Evolutionary conservation across 164 flowering plant species (phyloP).

Genomic region (grape (Vitis vinifera)): DNA sequence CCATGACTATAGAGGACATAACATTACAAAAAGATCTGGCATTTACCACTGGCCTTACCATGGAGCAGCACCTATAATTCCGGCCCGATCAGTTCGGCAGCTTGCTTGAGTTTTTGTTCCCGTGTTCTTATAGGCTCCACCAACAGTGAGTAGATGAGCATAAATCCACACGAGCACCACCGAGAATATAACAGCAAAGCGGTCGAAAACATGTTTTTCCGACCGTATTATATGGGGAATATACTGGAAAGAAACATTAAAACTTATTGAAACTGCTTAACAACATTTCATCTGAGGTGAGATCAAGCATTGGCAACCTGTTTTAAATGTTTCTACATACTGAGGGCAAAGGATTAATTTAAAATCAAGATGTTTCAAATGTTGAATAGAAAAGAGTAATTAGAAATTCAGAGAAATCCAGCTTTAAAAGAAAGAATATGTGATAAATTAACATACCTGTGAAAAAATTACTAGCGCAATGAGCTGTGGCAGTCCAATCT

Average conservation of each 20-base stretch:
- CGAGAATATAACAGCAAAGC: conserved; percentile 86
- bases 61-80: conserved; percentile 79
- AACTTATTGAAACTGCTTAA: not conserved
- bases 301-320: not conserved
- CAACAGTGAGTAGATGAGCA: conserved; percentile 93
- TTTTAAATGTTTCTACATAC: not conserved
- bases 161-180: conserved; percentile 87
- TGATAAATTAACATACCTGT: conserved; percentile 47
- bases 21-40: not conserved
- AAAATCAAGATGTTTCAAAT: not conserved
- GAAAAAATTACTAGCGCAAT: conserved; percentile 70
- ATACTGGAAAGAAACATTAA: conserved; percentile 52
- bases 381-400: not conserved
- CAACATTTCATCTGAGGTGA: not conserved
- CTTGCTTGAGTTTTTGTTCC: conserved; percentile 58
- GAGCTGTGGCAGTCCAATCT: conserved; percentile 84
- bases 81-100: conserved; percentile 91
- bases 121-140: conserved; percentile 77
- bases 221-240: conserved; percentile 62
- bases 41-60: conserved; percentile 48
- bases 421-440: not conserved
- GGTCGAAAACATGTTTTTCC: conserved; percentile 56
- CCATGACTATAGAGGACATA: not conserved
- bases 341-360: not conserved
- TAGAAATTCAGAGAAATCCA: not conserved